A percentile compares a stretch with the other conserved stretches of the same genome.
Evolutionary conservation across 1,284 basidiomycete genomes (phyloP).

Genomic region (Macrocystidia cucumis): DNA sequence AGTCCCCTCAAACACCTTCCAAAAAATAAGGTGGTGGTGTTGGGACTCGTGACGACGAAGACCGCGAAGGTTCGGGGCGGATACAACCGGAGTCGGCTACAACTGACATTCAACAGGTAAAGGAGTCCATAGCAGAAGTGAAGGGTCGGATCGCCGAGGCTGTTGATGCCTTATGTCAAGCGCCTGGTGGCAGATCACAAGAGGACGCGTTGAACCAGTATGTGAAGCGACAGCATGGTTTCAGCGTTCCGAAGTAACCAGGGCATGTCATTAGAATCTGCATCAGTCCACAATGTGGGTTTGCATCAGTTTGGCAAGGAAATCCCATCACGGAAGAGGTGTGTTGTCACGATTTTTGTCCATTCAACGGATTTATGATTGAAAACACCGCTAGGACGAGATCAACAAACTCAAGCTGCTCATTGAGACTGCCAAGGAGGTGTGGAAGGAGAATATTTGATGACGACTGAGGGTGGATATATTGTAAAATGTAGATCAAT

Average conservation of each 20-base stretch:
- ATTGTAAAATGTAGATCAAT: too few species aligned
- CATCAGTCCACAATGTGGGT: slow-evolving; percentile 68
- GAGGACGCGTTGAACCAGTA: slow-evolving; percentile 52
- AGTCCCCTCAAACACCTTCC: slow-evolving; percentile 58
- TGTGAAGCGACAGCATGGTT: slow-evolving; percentile 13
- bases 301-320: slow-evolving; percentile 57
- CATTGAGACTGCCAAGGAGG: slow-evolving; percentile 40
- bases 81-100: too few species aligned
- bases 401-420: slow-evolving; percentile 44
- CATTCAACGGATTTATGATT: neutral
- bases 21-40: slow-evolving; percentile 53
- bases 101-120: slow-evolving; percentile 18
- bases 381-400: slow-evolving; percentile 26
- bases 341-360: slow-evolving; percentile 7
- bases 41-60: slow-evolving; percentile 70
- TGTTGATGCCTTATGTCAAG: slow-evolving; percentile 46
- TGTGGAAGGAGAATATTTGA: slow-evolving; percentile 29
- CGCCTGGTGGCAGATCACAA: slow-evolving; percentile 38
- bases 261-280: slow-evolving; percentile 45
- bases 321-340: slow-evolving; percentile 47
- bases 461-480: too few species aligned
- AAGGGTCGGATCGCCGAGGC: slow-evolving; percentile 54
- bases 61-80: slow-evolving; percentile 38
- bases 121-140: slow-evolving; percentile 52
- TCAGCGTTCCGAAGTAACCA: too few species aligned